These are phyloP conservation scores for Proliferodiscus dingleyae DNA, from an alignment of 2,329 filamentous ascomycete genomes.

Conservation along the genomic window DNA sequence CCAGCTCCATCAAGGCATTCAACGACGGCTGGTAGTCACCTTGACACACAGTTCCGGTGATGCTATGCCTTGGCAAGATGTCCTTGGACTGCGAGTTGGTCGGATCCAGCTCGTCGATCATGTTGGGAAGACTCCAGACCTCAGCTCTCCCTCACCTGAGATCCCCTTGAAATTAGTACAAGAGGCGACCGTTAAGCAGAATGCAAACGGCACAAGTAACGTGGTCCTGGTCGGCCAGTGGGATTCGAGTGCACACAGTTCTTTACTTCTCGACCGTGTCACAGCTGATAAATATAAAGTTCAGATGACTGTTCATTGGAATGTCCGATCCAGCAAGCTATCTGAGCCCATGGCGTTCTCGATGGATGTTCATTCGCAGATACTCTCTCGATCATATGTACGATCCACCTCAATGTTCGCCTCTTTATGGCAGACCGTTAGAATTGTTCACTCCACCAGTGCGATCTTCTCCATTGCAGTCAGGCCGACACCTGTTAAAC, in stretches of 20 bases:
- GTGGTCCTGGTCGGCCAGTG: conserved; percentile 88
- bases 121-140: conserved; percentile 77
- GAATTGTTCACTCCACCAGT: conserved; percentile 82
- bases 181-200: conserved; percentile 73
- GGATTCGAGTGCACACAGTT: conserved; percentile 92
- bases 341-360: conserved; percentile 86
- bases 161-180: conserved; percentile 73
- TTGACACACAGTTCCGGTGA: conserved; percentile 90
- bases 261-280: conserved; percentile 85
- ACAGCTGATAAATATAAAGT: conserved; percentile 92
- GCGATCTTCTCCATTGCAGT: conserved; percentile 83
- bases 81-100: conserved; percentile 71
- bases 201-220: conserved; percentile 84
- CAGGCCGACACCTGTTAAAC: conserved; percentile 83
- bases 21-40: conserved; percentile 80
- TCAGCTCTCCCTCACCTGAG: conserved; percentile 66
- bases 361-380: conserved; percentile 75
- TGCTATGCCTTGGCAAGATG: conserved; percentile 80
- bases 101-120: conserved; percentile 79
- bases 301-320: conserved; percentile 82
- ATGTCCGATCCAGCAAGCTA: conserved; percentile 76
- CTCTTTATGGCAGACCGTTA: conserved; percentile 76
- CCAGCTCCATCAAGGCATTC: conserved; percentile 90
- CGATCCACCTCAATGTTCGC: conserved; percentile 84
- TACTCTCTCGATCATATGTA: conserved; percentile 77